phyloP scores from a whole-genome alignment of 805 yeast species.

The Tetrapisispora namnaoensis region DNA sequence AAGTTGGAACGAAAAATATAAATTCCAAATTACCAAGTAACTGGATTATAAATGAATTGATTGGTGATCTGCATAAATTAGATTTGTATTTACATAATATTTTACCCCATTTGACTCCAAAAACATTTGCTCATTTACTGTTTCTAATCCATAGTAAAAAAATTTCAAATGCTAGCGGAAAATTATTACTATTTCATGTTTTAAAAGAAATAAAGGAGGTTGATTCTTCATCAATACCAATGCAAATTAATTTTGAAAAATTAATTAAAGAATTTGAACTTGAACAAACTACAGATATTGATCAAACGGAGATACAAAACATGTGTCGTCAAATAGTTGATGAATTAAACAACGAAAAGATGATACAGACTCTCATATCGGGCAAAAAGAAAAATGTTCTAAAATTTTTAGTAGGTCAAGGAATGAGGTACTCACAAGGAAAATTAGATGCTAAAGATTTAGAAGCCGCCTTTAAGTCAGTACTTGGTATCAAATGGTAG shows the following conservation, averaged over 20 bases:
- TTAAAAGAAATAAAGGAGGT: conserved; percentile 36
- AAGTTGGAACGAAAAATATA: conserved; percentile 14
- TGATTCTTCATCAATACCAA: neutral
- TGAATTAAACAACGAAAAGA: conserved; percentile 35
- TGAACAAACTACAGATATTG: conserved; percentile 25
- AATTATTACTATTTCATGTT: conserved; percentile 51
- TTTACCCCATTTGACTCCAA: conserved; percentile 29
- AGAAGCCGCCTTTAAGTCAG: conserved; percentile 28
- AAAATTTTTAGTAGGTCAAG: conserved; percentile 75
- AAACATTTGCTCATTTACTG: conserved; percentile 47
- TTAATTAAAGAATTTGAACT: conserved; percentile 50
- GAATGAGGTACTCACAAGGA: conserved; percentile 75
- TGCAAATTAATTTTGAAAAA: conserved; percentile 25
- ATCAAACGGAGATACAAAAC: conserved; percentile 27
- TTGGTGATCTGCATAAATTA: conserved; percentile 57
- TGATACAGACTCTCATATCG: conserved; percentile 43
- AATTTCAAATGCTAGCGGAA: conserved; percentile 62
- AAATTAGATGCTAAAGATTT: conserved; percentile 30
- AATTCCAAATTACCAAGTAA: conserved; percentile 43
- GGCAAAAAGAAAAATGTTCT: conserved; percentile 57
- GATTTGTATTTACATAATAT: conserved; percentile 28
- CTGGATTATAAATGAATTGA: conserved; percentile 75
- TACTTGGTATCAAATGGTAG: conserved; percentile 15
- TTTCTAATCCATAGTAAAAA: conserved; percentile 35
- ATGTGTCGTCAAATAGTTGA: conserved; percentile 39